Base-by-base conservation (phyloP, 805 yeast species). In the Saccharomycodes ludwigii region DNA sequence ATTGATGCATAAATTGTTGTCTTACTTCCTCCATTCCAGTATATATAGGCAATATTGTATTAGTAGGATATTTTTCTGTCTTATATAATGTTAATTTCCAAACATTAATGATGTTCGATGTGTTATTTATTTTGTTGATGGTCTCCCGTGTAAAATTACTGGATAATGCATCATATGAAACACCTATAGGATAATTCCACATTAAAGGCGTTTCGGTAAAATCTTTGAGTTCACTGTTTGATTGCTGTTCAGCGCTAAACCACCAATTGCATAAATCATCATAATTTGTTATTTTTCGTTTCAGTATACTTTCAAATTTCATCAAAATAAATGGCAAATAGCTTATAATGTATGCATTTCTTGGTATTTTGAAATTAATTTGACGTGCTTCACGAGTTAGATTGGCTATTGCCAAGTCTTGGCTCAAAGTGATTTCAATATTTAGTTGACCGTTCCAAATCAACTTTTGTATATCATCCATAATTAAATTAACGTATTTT, bases 171-270 rank as follows among this genome's bases (percentile, higher is more conserved):
- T 83, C 94, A 45, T 65, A 73, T 2, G 75, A 50, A 4, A 78
- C 54, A 0, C 94, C 94, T 2, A 76, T 51, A 0, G 95, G 95
- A 39, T 71, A 59, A 40, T 79, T 72, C 94, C 95, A 84, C 30
- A 67, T 63, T 19, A 85, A 39, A 0, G 91, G 84, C 2, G 64
- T 72, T 4, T 57, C 65, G 20, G 75, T 76, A 46, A 15, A 5
- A 14, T 25, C 28, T 5, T 18, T 12, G 6, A 61, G 67, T 39
- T 73, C 83, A n/a, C n/a, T n/a, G n/a, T n/a, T n/a, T n/a, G n/a
- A n/a, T n/a, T n/a, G n/a, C n/a, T n/a, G n/a, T n/a, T n/a, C n/a
- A n/a, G n/a, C n/a, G n/a, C n/a, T n/a, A 21, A 83, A 60, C 94
- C 94, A 84, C 56, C 74, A 61, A 2, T 50, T 48, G 5, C n/a